Percentiles rank a stretch among this genome's conserved stretches.
phyloP scores from a whole-genome alignment of 2,329 filamentous ascomycete genomes.

The Dactylellina cionopaga region DNA sequence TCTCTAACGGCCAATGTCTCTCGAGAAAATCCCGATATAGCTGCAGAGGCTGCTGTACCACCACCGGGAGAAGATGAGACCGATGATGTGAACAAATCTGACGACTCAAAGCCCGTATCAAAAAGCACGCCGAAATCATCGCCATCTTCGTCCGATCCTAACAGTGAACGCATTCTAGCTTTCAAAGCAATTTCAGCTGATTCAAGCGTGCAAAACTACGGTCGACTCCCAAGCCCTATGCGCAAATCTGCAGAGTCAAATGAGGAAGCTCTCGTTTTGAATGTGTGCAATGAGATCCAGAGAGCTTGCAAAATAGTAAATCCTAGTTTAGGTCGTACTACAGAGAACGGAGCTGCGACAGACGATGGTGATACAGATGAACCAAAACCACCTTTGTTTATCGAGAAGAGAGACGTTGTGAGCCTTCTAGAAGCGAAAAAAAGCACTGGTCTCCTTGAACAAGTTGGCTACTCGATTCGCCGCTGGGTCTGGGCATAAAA shows the following conservation, averaged over 20 bases:
- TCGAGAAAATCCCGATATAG: constrained; percentile 42
- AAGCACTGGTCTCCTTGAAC: constrained; percentile 85
- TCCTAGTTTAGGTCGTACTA: constrained; percentile 6
- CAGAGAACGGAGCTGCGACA: background rate
- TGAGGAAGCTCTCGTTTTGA: constrained; percentile 62
- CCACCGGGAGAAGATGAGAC: constrained; percentile 59
- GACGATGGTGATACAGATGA: constrained; percentile 57
- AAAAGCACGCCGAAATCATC: background rate
- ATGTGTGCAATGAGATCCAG: constrained; percentile 45
- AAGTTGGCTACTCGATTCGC: constrained; percentile 88
- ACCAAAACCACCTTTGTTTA: constrained; percentile 58
- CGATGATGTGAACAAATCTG: constrained; percentile 60
- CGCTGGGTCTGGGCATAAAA: constrained; percentile 80
- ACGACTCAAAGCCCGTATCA: constrained; percentile 12
- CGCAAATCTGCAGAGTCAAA: constrained; percentile 59
- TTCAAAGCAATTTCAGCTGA: constrained; percentile 52
- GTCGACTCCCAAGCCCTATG: constrained; percentile 43
- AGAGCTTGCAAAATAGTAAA: constrained; percentile 47
- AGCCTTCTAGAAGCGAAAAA: constrained; percentile 83
- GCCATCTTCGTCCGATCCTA: constrained; percentile 23
- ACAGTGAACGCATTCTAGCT: constrained; percentile 53
- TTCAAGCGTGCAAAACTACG: constrained; percentile 15
- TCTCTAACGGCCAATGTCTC: constrained; percentile 71
- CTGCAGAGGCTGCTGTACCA: constrained; percentile 54
- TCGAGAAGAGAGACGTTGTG: constrained; percentile 77